Conservation (phyloP, 2,329 filamentous ascomycete species). For the Parastagonospora nodorum region DNA sequence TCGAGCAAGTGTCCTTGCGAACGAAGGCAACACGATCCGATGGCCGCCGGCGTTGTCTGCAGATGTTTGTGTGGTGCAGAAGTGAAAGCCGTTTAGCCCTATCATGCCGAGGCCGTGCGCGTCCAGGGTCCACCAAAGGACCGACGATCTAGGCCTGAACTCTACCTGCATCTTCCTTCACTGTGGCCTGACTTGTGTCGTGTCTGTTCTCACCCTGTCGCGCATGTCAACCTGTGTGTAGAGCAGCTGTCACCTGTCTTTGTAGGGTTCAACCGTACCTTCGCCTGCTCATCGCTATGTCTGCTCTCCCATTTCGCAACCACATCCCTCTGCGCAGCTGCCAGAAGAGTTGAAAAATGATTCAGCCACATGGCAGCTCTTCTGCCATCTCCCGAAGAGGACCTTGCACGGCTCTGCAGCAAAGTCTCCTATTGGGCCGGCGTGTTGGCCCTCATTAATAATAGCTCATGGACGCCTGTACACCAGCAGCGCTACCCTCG, state of each 20-base stretch:
- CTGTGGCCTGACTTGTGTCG: too few relatives aligned
- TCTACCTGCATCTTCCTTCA: too few relatives aligned
- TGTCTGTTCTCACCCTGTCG: too few relatives aligned
- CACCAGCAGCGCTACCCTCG: slow-evolving; percentile 1
- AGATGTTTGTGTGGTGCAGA: not conserved
- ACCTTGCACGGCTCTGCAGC: not conserved
- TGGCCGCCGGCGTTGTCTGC: not conserved
- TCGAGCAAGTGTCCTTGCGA: not conserved
- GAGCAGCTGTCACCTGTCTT: too few relatives aligned
- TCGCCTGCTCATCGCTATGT: too few relatives aligned
- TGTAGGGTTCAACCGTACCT: too few relatives aligned
- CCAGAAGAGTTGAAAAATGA: too few relatives aligned
- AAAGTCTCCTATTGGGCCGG: not conserved
- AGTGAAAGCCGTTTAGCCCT: too few relatives aligned
- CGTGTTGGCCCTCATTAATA: not conserved
- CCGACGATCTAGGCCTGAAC: not conserved
- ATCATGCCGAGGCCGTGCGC: not conserved
- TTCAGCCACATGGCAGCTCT: too few relatives aligned
- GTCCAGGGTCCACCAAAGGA: not conserved
- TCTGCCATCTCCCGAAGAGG: not conserved
- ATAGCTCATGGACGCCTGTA: not conserved
- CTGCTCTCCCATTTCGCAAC: too few relatives aligned
- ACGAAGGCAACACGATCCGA: not conserved
- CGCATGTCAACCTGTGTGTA: too few relatives aligned
- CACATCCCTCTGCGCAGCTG: too few relatives aligned